These are phyloP conservation scores for Mesotaenium endlicherianum DNA, from an alignment of 139 green algal genomes.

Conservation along the genomic window DNA sequence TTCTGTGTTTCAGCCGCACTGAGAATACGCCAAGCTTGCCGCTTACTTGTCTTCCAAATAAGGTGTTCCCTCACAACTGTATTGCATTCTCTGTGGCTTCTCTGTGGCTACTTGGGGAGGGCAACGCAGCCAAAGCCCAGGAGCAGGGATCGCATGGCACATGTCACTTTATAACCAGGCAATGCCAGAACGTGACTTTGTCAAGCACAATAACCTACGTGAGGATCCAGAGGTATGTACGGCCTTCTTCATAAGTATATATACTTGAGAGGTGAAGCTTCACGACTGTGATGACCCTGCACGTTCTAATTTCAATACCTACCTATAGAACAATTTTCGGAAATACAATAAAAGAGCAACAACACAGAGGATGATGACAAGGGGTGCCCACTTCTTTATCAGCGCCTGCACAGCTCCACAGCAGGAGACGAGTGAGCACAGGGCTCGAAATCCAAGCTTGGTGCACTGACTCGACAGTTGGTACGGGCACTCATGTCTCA, in stretches of 20 bases:
- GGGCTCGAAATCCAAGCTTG: too few relatives aligned
- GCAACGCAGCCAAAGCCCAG: too few relatives aligned
- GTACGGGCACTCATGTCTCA: neutral
- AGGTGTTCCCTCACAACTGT: too few relatives aligned
- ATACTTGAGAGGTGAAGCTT: neutral
- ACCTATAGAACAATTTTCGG: slow-evolving; percentile 25
- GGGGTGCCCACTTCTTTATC: slow-evolving; percentile 88
- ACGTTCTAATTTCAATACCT: neutral
- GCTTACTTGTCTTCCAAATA: too few relatives aligned
- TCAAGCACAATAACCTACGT: neutral
- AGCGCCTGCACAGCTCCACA: slow-evolving; percentile 69
- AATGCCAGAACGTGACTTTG: neutral
- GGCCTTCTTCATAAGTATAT: neutral
- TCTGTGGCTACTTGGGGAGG: too few relatives aligned
- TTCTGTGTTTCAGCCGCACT: too few relatives aligned
- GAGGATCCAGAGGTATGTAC: too few relatives aligned
- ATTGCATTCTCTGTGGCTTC: too few relatives aligned
- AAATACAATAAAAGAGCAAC: slow-evolving; percentile 35
- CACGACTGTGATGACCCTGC: neutral
- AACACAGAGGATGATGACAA: slow-evolving; percentile 66
- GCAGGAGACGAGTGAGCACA: too few relatives aligned
- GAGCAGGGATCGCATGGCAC: neutral
- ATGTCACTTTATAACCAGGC: neutral
- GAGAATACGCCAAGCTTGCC: too few relatives aligned
- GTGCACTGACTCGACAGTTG: too few relatives aligned